phyloP scores from a whole-genome alignment of 306 rosid genomes.

The Cyclanthera cordifolia region DNA sequence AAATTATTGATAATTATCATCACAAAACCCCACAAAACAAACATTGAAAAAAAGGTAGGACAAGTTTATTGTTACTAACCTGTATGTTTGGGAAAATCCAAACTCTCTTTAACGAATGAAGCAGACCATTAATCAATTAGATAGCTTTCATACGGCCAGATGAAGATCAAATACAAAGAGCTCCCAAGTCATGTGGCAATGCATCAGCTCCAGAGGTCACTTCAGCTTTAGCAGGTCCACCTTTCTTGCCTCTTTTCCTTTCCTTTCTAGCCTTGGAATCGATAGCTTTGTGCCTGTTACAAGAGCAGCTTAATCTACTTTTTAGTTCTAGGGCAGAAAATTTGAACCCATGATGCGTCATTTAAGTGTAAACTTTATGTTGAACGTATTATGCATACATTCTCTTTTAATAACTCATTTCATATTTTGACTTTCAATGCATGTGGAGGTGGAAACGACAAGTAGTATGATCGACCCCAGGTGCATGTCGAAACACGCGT shows the following conservation, averaged over 20 bases:
- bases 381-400: conserved; percentile 15
- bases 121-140: neutral
- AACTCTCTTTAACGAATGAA: neutral
- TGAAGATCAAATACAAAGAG: conserved; percentile 60
- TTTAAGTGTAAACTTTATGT: too few species aligned
- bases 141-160: conserved; percentile 3
- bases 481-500: too few species aligned
- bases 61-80: neutral
- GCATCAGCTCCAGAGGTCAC: conserved; percentile 25
- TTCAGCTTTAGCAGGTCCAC: conserved; percentile 24
- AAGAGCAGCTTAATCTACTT: conserved; percentile 4
- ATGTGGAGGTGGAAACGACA: neutral
- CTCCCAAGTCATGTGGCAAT: conserved; percentile 61
- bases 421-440: neutral
- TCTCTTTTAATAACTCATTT: neutral
- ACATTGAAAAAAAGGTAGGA: neutral
- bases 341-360: too few species aligned
- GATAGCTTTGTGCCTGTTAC: conserved; percentile 38
- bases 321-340: too few species aligned
- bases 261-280: conserved; percentile 46
- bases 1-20: neutral
- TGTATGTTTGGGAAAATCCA: neutral
- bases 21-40: neutral
- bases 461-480: neutral
- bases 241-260: conserved; percentile 43